Conservation (phyloP, 169 alveolate genomes). For the Eimeria mitis region DNA sequence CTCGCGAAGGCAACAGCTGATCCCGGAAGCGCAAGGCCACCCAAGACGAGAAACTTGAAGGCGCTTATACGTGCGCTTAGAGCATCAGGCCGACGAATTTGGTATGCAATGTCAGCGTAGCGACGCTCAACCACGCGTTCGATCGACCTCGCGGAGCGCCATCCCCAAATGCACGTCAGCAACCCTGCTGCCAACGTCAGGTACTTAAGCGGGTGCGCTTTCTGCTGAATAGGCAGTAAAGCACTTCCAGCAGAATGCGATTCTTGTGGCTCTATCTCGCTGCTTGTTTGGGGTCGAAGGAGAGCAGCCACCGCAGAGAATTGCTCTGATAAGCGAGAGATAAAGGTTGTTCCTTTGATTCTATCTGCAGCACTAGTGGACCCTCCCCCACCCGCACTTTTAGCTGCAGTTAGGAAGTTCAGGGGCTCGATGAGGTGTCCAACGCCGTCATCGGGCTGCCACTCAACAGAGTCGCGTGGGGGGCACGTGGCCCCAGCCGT, state of each 20-base stretch:
- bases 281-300: not conserved
- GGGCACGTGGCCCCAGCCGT: not conserved
- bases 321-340: constrained; percentile 34
- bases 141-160: constrained; percentile 74
- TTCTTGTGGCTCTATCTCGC: not conserved
- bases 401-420: not conserved
- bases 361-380: not conserved
- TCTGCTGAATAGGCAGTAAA: not conserved
- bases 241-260: not conserved
- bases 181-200: constrained; percentile 61
- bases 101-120: constrained; percentile 84
- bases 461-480: not conserved
- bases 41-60: constrained; percentile 81
- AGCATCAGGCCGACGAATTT: constrained; percentile 84
- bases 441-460: not conserved
- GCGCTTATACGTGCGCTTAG: constrained; percentile 79
- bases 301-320: constrained; percentile 29
- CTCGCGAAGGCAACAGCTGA: constrained; percentile 72
- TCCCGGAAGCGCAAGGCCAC: constrained; percentile 73
- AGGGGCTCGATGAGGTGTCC: constrained; percentile 39
- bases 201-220: not conserved
- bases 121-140: constrained; percentile 73
- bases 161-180: constrained; percentile 80
- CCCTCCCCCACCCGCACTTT: not conserved
- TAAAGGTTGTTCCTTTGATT: not conserved